These are phyloP conservation scores for Rhizopogon roseolus DNA, from an alignment of 768 basidiomycete genomes.

Conservation along the genomic window DNA sequence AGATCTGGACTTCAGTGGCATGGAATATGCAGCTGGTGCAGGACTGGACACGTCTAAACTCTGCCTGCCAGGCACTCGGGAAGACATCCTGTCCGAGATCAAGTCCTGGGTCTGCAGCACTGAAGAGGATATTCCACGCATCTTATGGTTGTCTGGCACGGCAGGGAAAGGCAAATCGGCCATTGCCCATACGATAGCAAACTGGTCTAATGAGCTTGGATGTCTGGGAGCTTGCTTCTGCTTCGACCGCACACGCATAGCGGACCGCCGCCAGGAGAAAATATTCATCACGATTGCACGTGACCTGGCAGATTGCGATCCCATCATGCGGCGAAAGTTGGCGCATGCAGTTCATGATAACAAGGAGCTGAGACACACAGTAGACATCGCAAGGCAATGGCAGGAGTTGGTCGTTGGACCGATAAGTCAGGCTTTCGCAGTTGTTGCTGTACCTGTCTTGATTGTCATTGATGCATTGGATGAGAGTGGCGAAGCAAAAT, in stretches of 20 bases:
- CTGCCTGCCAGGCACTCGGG: too few relatives aligned
- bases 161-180: constrained; percentile 8
- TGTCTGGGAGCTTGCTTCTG: constrained; percentile 30
- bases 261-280: constrained; percentile 3
- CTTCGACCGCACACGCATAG: constrained; percentile 16
- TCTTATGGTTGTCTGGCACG: constrained; percentile 27
- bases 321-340: too few relatives aligned
- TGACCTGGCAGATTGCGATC: too few relatives aligned
- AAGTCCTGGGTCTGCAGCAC: constrained; percentile 14
- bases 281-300: too few relatives aligned
- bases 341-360: too few relatives aligned
- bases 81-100: constrained; percentile 17
- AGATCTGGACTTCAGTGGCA: background rate
- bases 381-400: constrained; percentile 7
- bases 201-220: constrained; percentile 10
- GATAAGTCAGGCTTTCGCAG: constrained; percentile 7
- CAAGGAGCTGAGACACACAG: background rate
- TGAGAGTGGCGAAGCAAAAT: constrained; percentile 22
- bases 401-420: constrained; percentile 14
- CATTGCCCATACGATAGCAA: constrained; percentile 10
- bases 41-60: background rate
- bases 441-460: constrained; percentile 10
- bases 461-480: constrained; percentile 34
- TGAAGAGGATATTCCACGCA: constrained; percentile 3
- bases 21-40: background rate